Base-by-base conservation (phyloP, 208 protist genomes). In the Porcisia deanei region DNA sequence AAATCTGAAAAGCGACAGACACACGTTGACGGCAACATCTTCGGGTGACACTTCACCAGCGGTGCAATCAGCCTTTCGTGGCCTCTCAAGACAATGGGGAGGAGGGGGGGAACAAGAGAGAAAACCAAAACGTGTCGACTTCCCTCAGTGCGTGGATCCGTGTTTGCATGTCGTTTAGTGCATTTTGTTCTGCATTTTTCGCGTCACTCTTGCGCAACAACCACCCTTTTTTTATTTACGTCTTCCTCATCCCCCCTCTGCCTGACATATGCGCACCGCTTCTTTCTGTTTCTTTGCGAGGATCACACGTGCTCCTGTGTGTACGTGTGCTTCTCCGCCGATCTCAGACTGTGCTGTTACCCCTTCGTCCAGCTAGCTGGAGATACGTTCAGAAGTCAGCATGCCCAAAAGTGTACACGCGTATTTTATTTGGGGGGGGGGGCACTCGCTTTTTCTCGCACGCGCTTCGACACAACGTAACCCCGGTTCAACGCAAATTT, bases 201-300 rank as follows among this genome's bases (percentile, higher is more conserved):
- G 37, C 22, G 34, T 65, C 34, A 10, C 25, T 14, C 25, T 30
- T 64, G 47, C 37, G 53, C 52, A 8, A 12, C 8, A 18, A 39
- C 30, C 6, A 37, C 57, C 22, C 20, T 14, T 37, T 12, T 37
- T 3, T 59, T 37, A 59, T 25, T 30, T 72, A 25, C 30, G 34
- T 53, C 37, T 43, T 67, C 34, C 18, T 66, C 47, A 61, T 53
- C 72, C 41, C 57, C 70, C 47, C 60, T 67, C n/a, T 76, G 39
- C 73, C 41, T 67, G 25, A 25, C n/a, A 22, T 58, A 70, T 75
- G 45, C n/a, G 43, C 55, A 77, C 6, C 79, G 71, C 77, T 59
- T 74, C 45, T 73, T 30, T 63, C 58, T 80, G 52, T 47, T 25
- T 49, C 68, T 43, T 39, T 58, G 8, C 54, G 30, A 60, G 22